Base-by-base conservation (phyloP, 495 filamentous ascomycete genomes). In the Annulohypoxylon moriforme region DNA sequence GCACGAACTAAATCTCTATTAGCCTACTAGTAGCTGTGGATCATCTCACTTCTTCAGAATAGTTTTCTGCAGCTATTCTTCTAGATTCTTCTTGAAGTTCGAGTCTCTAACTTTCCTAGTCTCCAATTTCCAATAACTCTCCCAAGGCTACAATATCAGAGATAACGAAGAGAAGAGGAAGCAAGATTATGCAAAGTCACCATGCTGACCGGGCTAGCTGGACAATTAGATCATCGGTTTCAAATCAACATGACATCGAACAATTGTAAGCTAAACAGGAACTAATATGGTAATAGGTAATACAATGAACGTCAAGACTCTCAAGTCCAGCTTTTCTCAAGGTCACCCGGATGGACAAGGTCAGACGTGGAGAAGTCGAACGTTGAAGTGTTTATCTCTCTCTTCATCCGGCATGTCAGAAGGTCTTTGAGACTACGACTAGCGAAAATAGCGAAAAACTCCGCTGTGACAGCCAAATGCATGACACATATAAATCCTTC, bases 401-500 rank as follows among this genome's bases (percentile, higher is more conserved):
- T 61, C 40, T 55, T 22, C 20, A 65, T 34, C 52, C 40, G 42
- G 52, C 42, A 55, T 49, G 22, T 68, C 64, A 55, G 27, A 68
- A 61, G 13, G 46, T 4, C 18, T 59, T 33, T 13, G n/a, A 55
- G 50, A 11, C 40, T 24, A 40, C 47, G 18, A 55, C 49, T 55
- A 53, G 36, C 34, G 22, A 68, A 18, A 44, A 44, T 44, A 40
- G 7, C 18, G 14, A 33, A 33, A 29, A 59, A 31, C 52, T 60
- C 10, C 29, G 59, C 55, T 58, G 65, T 60, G 58, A 66, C 55
- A 16, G 38, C 31, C 24, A 14, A 69, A 73, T 73, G 71, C 71
- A 73, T 73, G 71, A 73, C 71, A 73, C 71, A 73, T 73, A 69
- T 29, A 56, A 72, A 62, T 63, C 71, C 61, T 62, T 69, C 58